Evolutionary conservation across 1,284 basidiomycete genomes (phyloP).

Genomic region (Ceratobasidium sp.): DNA sequence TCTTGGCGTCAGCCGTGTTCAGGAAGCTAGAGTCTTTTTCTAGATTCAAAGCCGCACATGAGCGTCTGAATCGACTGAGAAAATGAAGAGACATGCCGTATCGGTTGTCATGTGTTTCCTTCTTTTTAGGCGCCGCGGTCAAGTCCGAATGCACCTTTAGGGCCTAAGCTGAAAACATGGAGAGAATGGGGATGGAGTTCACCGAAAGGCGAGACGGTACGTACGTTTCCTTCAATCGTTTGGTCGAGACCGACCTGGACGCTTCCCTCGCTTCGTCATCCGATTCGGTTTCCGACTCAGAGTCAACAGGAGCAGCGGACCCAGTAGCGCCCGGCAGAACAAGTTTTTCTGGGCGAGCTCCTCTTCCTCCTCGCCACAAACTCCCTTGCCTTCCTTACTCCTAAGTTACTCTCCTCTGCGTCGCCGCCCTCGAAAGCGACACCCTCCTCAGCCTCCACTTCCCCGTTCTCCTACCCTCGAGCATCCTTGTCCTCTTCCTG

Average conservation of each 20-base stretch:
- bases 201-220: background rate
- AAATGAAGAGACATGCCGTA: slow-evolving; percentile 72
- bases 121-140: slow-evolving; percentile 55
- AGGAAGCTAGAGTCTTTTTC: slow-evolving; percentile 95
- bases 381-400: slow-evolving; percentile 52
- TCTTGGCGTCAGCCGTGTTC: slow-evolving; percentile 89
- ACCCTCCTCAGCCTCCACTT: slow-evolving; percentile 62
- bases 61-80: slow-evolving; percentile 16
- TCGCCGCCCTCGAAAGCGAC: slow-evolving; percentile 51
- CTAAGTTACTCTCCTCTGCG: too few species aligned
- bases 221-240: slow-evolving; percentile 7
- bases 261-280: slow-evolving; percentile 51
- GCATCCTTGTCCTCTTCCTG: slow-evolving; percentile 72
- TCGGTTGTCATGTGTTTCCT: slow-evolving; percentile 88
- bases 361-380: slow-evolving; percentile 51
- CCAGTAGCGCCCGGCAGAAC: slow-evolving; percentile 50
- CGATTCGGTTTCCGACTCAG: slow-evolving; percentile 50
- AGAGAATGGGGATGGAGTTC: background rate
- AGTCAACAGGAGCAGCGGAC: slow-evolving; percentile 47
- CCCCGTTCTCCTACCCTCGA: slow-evolving; percentile 56
- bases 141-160: too few species aligned
- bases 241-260: background rate
- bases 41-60: slow-evolving; percentile 54
- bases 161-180: background rate
- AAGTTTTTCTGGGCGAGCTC: slow-evolving; percentile 65